phyloP scores from a whole-genome alignment of 2,329 filamentous ascomycete genomes.

The Cytospora chrysosperma region DNA sequence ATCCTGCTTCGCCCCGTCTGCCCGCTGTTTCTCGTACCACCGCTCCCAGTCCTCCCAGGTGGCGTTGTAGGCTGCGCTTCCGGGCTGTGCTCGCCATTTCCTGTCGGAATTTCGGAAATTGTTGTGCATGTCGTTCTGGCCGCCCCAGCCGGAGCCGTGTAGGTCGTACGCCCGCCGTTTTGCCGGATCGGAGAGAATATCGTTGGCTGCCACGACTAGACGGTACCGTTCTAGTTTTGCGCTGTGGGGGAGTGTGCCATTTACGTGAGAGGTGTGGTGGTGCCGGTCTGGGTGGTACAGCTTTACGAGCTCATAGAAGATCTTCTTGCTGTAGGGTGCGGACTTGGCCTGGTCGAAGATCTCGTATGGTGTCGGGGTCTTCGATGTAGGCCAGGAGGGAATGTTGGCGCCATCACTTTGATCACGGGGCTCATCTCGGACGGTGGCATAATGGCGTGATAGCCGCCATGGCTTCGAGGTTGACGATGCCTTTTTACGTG shows the following conservation, averaged over 20 bases:
- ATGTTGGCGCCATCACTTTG: background rate
- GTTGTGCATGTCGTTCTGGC: slow-evolving; percentile 53
- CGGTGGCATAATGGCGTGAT: slow-evolving; percentile 27
- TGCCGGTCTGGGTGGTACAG: slow-evolving; percentile 86
- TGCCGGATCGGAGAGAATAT: slow-evolving; percentile 77
- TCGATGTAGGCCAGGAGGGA: slow-evolving; percentile 45
- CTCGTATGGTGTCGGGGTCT: slow-evolving; percentile 80
- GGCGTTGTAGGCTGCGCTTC: slow-evolving; percentile 65
- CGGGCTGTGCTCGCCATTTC: slow-evolving; percentile 49
- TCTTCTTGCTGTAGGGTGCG: slow-evolving; percentile 75
- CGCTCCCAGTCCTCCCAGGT: slow-evolving; percentile 98
- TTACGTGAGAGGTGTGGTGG: slow-evolving; percentile 39
- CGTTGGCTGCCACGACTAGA: slow-evolving; percentile 82
- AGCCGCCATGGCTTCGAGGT: slow-evolving; percentile 1
- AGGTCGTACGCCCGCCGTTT: slow-evolving; percentile 81
- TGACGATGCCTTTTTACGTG: background rate
- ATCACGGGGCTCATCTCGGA: slow-evolving; percentile 17
- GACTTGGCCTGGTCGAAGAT: slow-evolving; percentile 63
- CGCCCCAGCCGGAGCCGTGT: slow-evolving; percentile 77
- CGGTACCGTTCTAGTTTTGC: slow-evolving; percentile 84
- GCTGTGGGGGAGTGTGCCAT: slow-evolving; percentile 52
- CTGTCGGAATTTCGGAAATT: slow-evolving; percentile 41
- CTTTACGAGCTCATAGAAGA: slow-evolving; percentile 91
- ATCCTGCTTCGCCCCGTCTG: slow-evolving; percentile 42
- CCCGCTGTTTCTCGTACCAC: slow-evolving; percentile 56